phyloP scores from a whole-genome alignment of 73 alveolate species.

The Paramecium sonneborni region DNA sequence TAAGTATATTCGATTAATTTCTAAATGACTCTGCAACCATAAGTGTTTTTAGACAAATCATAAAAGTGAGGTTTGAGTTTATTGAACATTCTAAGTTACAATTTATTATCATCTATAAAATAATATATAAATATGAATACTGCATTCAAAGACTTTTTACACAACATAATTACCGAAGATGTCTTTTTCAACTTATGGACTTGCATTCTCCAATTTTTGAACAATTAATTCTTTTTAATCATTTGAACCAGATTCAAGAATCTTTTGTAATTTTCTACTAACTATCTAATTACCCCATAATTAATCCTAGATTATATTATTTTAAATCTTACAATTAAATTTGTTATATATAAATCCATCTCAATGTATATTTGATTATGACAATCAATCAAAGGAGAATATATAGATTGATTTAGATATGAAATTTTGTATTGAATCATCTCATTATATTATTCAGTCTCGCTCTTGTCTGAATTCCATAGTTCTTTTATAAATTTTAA shows the following conservation, averaged over 20 bases:
- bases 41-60: constrained; percentile 36
- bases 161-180: constrained; percentile 41
- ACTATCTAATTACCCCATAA: constrained; percentile 39
- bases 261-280: background rate
- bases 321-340: background rate
- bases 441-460: background rate
- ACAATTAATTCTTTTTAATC: background rate
- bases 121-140: background rate
- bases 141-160: constrained; percentile 36
- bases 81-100: constrained; percentile 22
- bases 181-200: constrained; percentile 3
- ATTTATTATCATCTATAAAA: background rate
- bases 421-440: background rate
- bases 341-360: constrained; percentile 27
- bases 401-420: background rate
- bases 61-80: constrained; percentile 16
- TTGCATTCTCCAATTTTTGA: background rate
- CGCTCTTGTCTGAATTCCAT: constrained; percentile 8
- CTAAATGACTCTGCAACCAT: constrained; percentile 36
- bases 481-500: constrained; percentile 38
- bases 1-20: background rate
- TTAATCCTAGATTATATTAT: constrained; percentile 2
- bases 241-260: background rate
- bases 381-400: background rate
- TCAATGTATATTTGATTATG: background rate